Conservation (phyloP, 2,329 filamentous ascomycete species). For the Neopestalotiopsis sp. region DNA sequence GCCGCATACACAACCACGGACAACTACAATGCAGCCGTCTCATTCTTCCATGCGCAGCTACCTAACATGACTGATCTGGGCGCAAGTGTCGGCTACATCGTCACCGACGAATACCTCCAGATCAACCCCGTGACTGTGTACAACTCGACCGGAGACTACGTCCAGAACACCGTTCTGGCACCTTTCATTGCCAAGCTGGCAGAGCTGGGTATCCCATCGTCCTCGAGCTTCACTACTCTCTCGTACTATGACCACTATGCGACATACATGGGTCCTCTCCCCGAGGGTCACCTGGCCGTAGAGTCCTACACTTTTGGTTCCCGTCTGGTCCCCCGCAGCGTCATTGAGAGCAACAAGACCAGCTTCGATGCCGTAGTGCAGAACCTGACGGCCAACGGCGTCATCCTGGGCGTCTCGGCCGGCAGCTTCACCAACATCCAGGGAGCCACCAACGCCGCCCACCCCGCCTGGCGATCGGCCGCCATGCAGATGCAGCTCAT, state of each 20-base stretch:
- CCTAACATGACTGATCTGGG: constrained; percentile 32
- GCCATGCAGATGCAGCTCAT: constrained; percentile 32
- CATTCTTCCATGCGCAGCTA: constrained; percentile 29
- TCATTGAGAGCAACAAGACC: constrained; percentile 35
- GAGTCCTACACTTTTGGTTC: constrained; percentile 40
- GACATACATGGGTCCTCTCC: constrained; percentile 41
- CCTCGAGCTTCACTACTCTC: constrained; percentile 31
- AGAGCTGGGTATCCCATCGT: constrained; percentile 28
- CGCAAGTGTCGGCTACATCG: constrained; percentile 29
- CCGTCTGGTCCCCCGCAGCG: constrained; percentile 39
- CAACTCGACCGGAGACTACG: constrained; percentile 31
- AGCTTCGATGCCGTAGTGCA: constrained; percentile 35
- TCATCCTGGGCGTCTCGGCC: constrained; percentile 34
- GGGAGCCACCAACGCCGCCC: constrained; percentile 34
- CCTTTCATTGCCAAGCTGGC: constrained; percentile 32
- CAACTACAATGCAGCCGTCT: constrained; percentile 27
- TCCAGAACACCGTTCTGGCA: constrained; percentile 30
- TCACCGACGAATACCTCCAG: constrained; percentile 25
- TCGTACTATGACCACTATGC: constrained; percentile 40
- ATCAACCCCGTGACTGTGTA: constrained; percentile 33
- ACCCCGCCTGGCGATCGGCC: constrained; percentile 40
- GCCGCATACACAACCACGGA: constrained; percentile 26
- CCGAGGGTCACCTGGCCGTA: constrained; percentile 38
- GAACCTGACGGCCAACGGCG: constrained; percentile 36
- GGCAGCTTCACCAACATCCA: constrained; percentile 25